A percentile compares a stretch with the other conserved stretches of the same genome.
phyloP scores from a whole-genome alignment of 2,329 filamentous ascomycete species.

The Aspergillus intermedius region DNA sequence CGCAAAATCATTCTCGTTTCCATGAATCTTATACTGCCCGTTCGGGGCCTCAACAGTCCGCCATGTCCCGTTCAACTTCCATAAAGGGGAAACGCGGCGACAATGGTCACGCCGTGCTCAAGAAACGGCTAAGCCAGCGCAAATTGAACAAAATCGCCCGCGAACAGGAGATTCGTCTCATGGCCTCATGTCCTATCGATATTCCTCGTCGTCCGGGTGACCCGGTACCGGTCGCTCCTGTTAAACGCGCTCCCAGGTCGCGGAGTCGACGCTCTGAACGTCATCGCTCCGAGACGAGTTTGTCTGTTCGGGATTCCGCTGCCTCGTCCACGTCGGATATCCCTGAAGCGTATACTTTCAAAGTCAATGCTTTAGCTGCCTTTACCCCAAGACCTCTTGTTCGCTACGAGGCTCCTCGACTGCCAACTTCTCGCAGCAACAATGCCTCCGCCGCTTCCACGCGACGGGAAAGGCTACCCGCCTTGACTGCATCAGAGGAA shows the following conservation, averaged over 20 bases:
- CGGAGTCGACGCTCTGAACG: conserved; percentile 53
- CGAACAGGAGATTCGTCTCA: conserved; percentile 81
- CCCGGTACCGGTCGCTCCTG: conserved; percentile 22
- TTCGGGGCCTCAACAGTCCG: conserved; percentile 33
- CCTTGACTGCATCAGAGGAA: conserved; percentile 56
- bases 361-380: conserved; percentile 71
- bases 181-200: conserved; percentile 64
- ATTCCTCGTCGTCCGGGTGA: conserved; percentile 49
- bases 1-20: conserved; percentile 5
- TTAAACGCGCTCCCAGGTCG: conserved; percentile 48
- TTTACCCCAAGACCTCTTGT: conserved; percentile 80
- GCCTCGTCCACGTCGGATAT: conserved; percentile 69
- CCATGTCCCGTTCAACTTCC: conserved; percentile 42
- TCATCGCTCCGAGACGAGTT: conserved; percentile 64
- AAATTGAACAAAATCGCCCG: conserved; percentile 68
- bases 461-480: conserved; percentile 49
- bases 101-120: conserved; percentile 51
- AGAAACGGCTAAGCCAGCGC: conserved; percentile 70
- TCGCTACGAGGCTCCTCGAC: conserved; percentile 61
- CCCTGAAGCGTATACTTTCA: conserved; percentile 70
- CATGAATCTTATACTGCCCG: conserved; percentile 26
- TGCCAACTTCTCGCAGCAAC: conserved; percentile 41
- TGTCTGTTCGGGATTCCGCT: conserved; percentile 67
- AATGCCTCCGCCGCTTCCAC: conserved; percentile 43
- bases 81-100: conserved; percentile 51